Conservation (phyloP, 345 rosid species). For the Eucalyptus marginata region DNA sequence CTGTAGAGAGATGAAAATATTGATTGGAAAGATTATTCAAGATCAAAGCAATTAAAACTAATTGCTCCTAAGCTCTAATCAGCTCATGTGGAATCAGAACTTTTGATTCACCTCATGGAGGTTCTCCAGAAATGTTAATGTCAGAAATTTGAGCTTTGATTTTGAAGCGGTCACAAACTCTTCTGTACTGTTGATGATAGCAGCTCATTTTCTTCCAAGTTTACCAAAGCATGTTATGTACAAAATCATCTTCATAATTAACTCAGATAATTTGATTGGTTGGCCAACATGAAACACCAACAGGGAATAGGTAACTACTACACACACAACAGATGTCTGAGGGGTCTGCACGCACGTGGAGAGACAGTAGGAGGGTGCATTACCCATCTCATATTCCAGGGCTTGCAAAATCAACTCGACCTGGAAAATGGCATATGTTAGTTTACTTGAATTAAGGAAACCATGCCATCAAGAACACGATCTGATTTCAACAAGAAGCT, state of each 20-base stretch:
- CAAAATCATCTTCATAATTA: neutral
- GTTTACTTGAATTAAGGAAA: neutral
- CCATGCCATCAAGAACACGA: neutral
- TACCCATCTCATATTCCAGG: slow-evolving; percentile 83
- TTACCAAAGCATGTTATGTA: neutral
- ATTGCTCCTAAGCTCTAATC: neutral
- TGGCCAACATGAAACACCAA: neutral
- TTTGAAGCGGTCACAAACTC: neutral
- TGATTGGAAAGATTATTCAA: neutral
- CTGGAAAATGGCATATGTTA: slow-evolving; percentile 7
- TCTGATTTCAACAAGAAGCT: neutral
- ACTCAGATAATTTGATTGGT: neutral
- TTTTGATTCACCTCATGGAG: neutral
- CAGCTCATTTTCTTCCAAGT: neutral
- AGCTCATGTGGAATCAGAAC: neutral
- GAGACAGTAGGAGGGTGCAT: neutral
- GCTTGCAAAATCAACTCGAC: slow-evolving; percentile 98
- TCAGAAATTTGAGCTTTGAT: neutral
- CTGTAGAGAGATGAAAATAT: neutral
- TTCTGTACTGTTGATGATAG: neutral
- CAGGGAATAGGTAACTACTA: neutral
- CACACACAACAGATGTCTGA: neutral
- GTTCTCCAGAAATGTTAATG: neutral
- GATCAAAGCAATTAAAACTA: neutral
- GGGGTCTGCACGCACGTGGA: neutral